Evolutionary conservation across 106 monocot genomes (phyloP).

Genomic region (Allium cepa): DNA sequence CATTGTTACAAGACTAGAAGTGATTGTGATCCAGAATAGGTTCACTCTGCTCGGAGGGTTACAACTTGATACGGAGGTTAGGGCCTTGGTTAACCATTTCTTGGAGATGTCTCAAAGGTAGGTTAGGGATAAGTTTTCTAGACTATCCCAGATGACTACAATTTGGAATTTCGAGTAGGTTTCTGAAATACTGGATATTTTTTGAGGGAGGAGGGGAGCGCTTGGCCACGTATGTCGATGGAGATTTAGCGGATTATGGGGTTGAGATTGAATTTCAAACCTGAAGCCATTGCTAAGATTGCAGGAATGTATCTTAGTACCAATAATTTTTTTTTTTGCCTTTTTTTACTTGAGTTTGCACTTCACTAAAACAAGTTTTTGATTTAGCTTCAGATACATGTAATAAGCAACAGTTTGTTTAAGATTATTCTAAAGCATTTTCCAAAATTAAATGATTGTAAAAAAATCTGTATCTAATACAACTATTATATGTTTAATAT

Average conservation of each 20-base stretch:
- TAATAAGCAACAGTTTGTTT: too few relatives aligned
- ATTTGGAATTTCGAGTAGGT: conserved; percentile 88
- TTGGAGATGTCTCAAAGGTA: conserved; percentile 83
- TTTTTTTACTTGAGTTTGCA: too few relatives aligned
- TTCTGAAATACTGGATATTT: conserved; percentile 90
- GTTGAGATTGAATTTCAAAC: conserved; percentile 75
- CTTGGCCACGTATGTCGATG: conserved; percentile 85
- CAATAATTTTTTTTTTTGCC: neutral
- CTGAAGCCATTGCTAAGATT: conserved; percentile 91
- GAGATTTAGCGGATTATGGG: conserved; percentile 87
- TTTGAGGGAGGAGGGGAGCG: too few relatives aligned
- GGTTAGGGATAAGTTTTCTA: conserved; percentile 84
- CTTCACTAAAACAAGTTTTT: too few relatives aligned
- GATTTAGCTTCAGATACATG: too few relatives aligned
- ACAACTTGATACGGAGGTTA: conserved; percentile 89
- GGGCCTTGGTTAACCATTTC: conserved; percentile 90
- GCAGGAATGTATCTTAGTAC: neutral
- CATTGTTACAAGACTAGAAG: conserved; percentile 86
- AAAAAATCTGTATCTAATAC: too few relatives aligned
- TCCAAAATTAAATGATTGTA: too few relatives aligned
- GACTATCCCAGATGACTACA: conserved; percentile 88
- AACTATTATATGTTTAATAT: too few relatives aligned
- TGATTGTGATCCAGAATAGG: conserved; percentile 95
- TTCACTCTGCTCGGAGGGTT: conserved; percentile 92
- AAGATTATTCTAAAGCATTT: too few relatives aligned